Conservation (phyloP, 352 stramenopile species). For the Aphanomyces euteiches region DNA sequence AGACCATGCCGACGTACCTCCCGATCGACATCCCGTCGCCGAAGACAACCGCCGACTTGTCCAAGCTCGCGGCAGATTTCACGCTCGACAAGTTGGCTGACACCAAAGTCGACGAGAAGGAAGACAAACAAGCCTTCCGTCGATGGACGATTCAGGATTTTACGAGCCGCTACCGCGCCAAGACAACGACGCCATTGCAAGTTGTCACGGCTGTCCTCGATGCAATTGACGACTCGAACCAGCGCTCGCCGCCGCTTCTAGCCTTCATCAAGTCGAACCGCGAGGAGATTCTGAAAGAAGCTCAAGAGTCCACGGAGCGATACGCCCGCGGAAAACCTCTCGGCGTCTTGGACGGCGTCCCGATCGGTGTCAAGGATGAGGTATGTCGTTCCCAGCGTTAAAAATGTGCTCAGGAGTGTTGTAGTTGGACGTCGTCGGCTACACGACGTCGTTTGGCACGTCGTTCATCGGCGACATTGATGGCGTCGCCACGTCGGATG, state of each 20-base stretch:
- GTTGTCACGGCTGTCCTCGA: slow-evolving; percentile 61
- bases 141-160: slow-evolving; percentile 72
- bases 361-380: slow-evolving; percentile 86
- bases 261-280: slow-evolving; percentile 76
- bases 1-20: slow-evolving; percentile 78
- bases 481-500: slow-evolving; percentile 45
- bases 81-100: slow-evolving; percentile 33
- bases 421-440: slow-evolving; percentile 59
- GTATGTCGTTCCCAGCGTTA: background rate
- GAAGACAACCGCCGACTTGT: slow-evolving; percentile 34
- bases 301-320: slow-evolving; percentile 55
- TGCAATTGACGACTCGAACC: slow-evolving; percentile 50
- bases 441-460: slow-evolving; percentile 68
- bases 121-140: slow-evolving; percentile 38
- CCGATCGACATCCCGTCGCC: slow-evolving; percentile 33
- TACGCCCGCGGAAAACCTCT: slow-evolving; percentile 63
- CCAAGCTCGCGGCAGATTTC: slow-evolving; percentile 33
- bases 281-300: slow-evolving; percentile 65
- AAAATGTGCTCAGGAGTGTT: background rate
- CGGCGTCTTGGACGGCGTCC: slow-evolving; percentile 84
- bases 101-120: slow-evolving; percentile 38
- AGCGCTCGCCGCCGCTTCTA: slow-evolving; percentile 47
- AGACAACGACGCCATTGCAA: slow-evolving; percentile 55
- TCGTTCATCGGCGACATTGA: slow-evolving; percentile 61
- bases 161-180: slow-evolving; percentile 47